phyloP scores from a whole-genome alignment of 2,329 filamentous ascomycete genomes.

The Nemania sp. region DNA sequence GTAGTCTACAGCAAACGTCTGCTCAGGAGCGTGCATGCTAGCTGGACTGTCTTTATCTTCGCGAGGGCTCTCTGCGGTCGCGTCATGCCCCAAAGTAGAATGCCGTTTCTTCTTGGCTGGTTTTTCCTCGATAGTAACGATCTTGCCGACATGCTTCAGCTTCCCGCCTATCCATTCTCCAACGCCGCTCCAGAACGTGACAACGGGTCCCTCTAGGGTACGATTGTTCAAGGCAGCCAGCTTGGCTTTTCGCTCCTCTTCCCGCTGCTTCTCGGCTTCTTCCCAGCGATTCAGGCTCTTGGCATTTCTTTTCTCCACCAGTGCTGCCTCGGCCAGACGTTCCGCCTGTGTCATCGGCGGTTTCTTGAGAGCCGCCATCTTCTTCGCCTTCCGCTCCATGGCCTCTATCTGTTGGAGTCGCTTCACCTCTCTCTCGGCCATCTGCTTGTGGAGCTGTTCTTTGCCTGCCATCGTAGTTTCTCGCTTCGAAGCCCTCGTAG shows the following conservation, averaged over 20 bases:
- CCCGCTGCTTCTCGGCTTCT: constrained; percentile 84
- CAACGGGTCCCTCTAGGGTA: constrained; percentile 83
- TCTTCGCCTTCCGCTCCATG: constrained; percentile 71
- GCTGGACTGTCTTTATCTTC: constrained; percentile 34
- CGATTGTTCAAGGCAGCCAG: constrained; percentile 87
- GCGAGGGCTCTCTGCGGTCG: constrained; percentile 21
- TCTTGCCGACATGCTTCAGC: constrained; percentile 70
- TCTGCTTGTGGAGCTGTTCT: constrained; percentile 68
- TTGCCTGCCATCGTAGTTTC: constrained; percentile 63
- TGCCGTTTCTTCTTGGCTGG: constrained; percentile 56
- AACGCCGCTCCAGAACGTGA: constrained; percentile 92
- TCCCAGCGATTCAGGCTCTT: constrained; percentile 95
- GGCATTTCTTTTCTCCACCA: constrained; percentile 82
- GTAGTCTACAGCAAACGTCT: constrained; percentile 15
- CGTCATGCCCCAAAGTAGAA: constrained; percentile 37
- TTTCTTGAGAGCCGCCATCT: constrained; percentile 74
- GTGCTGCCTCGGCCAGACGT: constrained; percentile 78
- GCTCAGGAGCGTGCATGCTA: constrained; percentile 20
- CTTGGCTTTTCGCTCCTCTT: constrained; percentile 80
- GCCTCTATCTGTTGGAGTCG: constrained; percentile 71
- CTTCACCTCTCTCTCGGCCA: constrained; percentile 72
- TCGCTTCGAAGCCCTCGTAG: constrained; percentile 62
- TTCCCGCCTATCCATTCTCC: constrained; percentile 80
- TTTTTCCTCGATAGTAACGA: constrained; percentile 65
- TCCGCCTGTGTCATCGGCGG: constrained; percentile 86